These are phyloP conservation scores for Periconia sp. DNA, from an alignment of 2,329 filamentous ascomycete species.

Conservation along the genomic window DNA sequence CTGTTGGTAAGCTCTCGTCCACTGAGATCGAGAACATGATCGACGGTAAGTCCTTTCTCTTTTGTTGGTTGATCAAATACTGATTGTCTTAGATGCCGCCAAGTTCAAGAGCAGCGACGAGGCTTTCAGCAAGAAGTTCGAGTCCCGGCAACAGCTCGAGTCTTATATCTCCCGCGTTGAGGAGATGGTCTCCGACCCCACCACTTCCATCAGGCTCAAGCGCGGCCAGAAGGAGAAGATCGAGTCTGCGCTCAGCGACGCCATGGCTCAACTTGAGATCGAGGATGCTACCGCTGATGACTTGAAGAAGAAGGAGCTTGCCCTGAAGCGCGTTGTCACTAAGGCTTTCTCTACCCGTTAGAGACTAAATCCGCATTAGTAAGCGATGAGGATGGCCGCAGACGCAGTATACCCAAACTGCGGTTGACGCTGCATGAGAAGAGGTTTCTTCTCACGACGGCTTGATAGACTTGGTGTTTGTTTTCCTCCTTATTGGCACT, in stretches of 20 bases:
- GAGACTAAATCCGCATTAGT: slow-evolving; percentile 20
- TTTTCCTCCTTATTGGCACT: slow-evolving; percentile 25
- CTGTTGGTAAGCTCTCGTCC: slow-evolving; percentile 95
- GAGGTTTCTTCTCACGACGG: slow-evolving; percentile 34
- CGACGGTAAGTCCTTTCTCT: slow-evolving; percentile 63
- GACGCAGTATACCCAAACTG: slow-evolving; percentile 36
- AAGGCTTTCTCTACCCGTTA: slow-evolving; percentile 97
- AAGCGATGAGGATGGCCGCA: slow-evolving; percentile 26
- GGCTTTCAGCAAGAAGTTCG: slow-evolving; percentile 99
- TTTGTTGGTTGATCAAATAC: not conserved
- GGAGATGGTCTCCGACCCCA: slow-evolving; percentile 97
- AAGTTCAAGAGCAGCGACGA: slow-evolving; percentile 99
- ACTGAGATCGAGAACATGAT: slow-evolving; percentile 98
- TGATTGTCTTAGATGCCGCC: slow-evolving; percentile 72
- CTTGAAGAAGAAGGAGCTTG: slow-evolving; percentile 99
- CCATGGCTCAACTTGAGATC: slow-evolving; percentile 96
- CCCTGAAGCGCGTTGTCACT: slow-evolving; percentile 95
- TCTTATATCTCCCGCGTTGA: slow-evolving; percentile 98
- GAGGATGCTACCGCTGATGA: slow-evolving; percentile 91
- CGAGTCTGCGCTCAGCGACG: slow-evolving; percentile 93
- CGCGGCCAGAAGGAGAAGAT: slow-evolving; percentile 99
- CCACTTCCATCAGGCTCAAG: slow-evolving; percentile 96
- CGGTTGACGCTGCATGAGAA: slow-evolving; percentile 33
- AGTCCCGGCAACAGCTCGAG: slow-evolving; percentile 98
- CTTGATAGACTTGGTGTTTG: slow-evolving; percentile 45